Conservation (phyloP, 164 flowering plant genomes). For the Aristolochia contorta region DNA sequence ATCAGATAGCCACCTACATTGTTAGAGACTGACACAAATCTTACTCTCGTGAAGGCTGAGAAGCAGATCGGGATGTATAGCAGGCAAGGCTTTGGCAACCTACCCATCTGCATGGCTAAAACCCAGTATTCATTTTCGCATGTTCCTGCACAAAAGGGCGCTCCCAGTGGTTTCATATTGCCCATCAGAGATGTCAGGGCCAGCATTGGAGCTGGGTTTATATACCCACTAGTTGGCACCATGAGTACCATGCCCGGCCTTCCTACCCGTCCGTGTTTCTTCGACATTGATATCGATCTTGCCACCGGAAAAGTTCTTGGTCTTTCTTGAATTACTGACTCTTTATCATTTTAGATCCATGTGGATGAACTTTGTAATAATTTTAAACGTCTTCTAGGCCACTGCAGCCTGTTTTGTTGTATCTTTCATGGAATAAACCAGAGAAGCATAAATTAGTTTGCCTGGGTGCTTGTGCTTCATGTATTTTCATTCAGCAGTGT, state of each 20-base stretch:
- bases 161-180: slow-evolving; percentile 72
- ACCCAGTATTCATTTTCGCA: slow-evolving; percentile 96
- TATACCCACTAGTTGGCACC: slow-evolving; percentile 90
- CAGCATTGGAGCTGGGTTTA: slow-evolving; percentile 98
- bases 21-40: slow-evolving; percentile 1
- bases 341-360: not conserved
- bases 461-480: too few species aligned
- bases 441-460: too few species aligned
- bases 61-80: slow-evolving; percentile 92
- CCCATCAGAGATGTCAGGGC: slow-evolving; percentile 92
- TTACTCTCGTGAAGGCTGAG: slow-evolving; percentile 53
- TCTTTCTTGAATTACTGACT: slow-evolving; percentile 46
- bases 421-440: too few species aligned
- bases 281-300: slow-evolving; percentile 82
- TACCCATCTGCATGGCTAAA: slow-evolving; percentile 98
- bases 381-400: not conserved
- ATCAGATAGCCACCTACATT: too few species aligned
- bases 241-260: slow-evolving; percentile 99
- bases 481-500: too few species aligned
- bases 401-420: too few species aligned
- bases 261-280: slow-evolving; percentile 95
- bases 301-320: slow-evolving; percentile 78
- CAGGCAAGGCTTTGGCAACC: slow-evolving; percentile 74
- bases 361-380: not conserved
- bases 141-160: slow-evolving; percentile 69